Conservation (phyloP, 371 early-diverging fungal species). For the Rhizopus stolonifer region DNA sequence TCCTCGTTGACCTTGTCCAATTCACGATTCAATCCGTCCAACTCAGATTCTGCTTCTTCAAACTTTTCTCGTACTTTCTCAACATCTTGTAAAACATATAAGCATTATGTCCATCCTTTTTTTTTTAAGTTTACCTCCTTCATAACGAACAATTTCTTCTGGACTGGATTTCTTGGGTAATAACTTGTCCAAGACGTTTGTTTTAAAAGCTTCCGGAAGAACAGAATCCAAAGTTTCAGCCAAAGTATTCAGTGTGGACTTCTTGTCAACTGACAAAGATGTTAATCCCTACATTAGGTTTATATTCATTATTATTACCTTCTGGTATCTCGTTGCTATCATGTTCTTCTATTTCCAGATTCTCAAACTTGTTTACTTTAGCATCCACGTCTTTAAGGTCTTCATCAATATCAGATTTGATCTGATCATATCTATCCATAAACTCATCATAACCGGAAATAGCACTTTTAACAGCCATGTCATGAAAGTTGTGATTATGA, state of each 20-base stretch:
- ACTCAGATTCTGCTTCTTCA: constrained; percentile 40
- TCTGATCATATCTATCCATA: constrained; percentile 30
- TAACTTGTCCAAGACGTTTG: constrained; percentile 11
- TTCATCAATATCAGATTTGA: constrained; percentile 27
- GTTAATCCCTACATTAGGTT: background rate
- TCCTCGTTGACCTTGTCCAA: constrained; percentile 43
- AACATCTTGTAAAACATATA: constrained; percentile 26
- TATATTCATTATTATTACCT: background rate
- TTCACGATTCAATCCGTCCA: constrained; percentile 30
- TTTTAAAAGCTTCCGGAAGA: constrained; percentile 17
- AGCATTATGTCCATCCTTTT: background rate
- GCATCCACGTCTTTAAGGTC: constrained; percentile 18
- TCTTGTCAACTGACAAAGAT: constrained; percentile 18
- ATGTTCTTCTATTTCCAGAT: constrained; percentile 18
- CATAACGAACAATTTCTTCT: background rate
- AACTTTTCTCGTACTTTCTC: constrained; percentile 36
- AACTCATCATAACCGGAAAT: constrained; percentile 65
- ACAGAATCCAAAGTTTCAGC: constrained; percentile 22
- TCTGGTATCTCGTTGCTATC: constrained; percentile 1
- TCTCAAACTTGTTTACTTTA: constrained; percentile 11
- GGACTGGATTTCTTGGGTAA: constrained; percentile 1
- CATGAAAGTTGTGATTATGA: constrained; percentile 79
- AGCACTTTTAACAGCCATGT: constrained; percentile 70
- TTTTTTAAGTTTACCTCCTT: constrained; percentile 18
- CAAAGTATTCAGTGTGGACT: constrained; percentile 6